Base-by-base conservation (phyloP, 805 yeast genomes). In the Cyberlindnera mississippiensis region DNA sequence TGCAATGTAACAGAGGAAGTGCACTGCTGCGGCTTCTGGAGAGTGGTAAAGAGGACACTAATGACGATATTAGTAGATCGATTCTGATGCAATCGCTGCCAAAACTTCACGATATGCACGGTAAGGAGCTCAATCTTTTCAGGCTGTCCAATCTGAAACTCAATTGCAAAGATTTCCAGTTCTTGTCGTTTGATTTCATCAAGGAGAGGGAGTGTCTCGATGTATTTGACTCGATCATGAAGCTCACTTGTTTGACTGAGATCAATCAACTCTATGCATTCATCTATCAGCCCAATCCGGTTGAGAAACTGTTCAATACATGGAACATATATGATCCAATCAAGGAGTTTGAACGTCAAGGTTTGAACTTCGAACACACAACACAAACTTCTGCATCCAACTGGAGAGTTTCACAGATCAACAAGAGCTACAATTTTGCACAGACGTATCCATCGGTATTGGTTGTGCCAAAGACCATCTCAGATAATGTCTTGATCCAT, bases 161-260 rank as follows among this genome's bases (percentile, higher is more conserved):
- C 10, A 75, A 80, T 30, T 86, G 96, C 57, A 79, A 88, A 49
- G 98, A 91, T 61, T 91, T 86, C 62, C 82, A 90, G 15, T 84
- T 76, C 55, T 68, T 89, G 38, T 79, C 95, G 9, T 73, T 91
- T 50, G 93, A 86, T 56, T 86, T 93, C 57, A 60, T 60, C 17
- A 71, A 73, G 51, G 81, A 78, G 30, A 49, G 59, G 8, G 71
- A 76, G 26, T 84, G 95, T 43, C 66, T 68, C 24, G 91, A 83
- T 41, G 95, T 82, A 1, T 87, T 73, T 58, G 85, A 82, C 29
- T 78, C 85, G 41, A 69, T 93, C 38, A 73, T 82, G 66, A 75
- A 73, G 37, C 67, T 86, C 35, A 82, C 91, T 1, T 69, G 81
- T 52, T 53, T 81, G 51, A 52, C 77, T 33, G 63, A 66, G 48